Evolutionary conservation across 176 grass and related monocot genomes (phyloP).

Genomic region (Musa acuminata): DNA sequence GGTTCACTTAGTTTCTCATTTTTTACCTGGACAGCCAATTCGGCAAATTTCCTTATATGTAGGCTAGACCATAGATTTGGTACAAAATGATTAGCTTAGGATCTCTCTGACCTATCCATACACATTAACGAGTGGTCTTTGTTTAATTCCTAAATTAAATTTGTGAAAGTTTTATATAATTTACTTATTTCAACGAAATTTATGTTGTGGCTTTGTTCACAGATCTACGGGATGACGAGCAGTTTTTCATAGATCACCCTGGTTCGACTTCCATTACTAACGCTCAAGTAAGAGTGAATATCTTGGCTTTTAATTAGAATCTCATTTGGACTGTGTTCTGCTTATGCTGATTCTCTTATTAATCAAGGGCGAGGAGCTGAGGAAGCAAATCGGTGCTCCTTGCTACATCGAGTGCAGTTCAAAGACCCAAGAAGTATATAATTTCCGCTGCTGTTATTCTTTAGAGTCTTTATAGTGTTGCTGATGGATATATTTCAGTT

Average conservation of each 20-base stretch:
- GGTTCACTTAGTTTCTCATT: too few relatives aligned
- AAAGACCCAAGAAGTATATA: conserved; percentile 65
- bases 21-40: too few relatives aligned
- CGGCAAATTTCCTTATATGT: too few relatives aligned
- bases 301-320: neutral
- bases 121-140: neutral
- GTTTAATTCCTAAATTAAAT: conserved; percentile 12
- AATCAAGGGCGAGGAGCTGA: conserved; percentile 60
- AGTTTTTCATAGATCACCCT: conserved; percentile 42
- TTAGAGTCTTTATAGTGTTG: conserved; percentile 18
- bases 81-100: neutral
- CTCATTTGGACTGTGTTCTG: neutral
- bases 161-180: neutral
- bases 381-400: conserved; percentile 54
- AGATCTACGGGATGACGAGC: conserved; percentile 19
- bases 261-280: conserved; percentile 37
- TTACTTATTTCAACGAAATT: too few relatives aligned
- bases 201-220: too few relatives aligned
- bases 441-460: neutral
- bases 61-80: neutral
- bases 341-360: conserved; percentile 5
- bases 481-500: neutral
- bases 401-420: conserved; percentile 68
- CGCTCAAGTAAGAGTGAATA: conserved; percentile 24
- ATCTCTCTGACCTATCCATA: neutral